These are phyloP conservation scores for Myxozyma mucilagina DNA, from an alignment of 805 yeast species.

Conservation along the genomic window DNA sequence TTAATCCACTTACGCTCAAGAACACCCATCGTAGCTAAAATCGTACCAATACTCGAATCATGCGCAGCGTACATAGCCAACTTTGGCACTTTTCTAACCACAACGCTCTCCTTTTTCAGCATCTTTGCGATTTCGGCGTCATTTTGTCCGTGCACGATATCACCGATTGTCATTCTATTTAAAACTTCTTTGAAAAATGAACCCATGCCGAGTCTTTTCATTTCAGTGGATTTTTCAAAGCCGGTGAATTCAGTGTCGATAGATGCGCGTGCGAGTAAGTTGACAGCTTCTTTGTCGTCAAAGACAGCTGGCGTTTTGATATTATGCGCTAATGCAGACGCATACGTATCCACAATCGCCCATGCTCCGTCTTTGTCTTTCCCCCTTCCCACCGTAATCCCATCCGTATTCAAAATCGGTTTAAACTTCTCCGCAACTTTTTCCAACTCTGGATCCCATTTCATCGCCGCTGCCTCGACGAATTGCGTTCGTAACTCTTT, in stretches of 20 bases:
- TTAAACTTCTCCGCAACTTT: constrained; percentile 13
- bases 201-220: constrained; percentile 27
- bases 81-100: constrained; percentile 6
- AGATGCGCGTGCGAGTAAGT: constrained; percentile 20
- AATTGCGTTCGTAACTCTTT: constrained; percentile 25
- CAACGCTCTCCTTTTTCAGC: constrained; percentile 1
- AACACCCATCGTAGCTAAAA: constrained; percentile 29
- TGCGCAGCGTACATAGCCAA: constrained; percentile 33
- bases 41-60: constrained; percentile 32
- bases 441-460: constrained; percentile 30
- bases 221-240: constrained; percentile 14
- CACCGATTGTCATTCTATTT: constrained; percentile 26
- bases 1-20: constrained; percentile 30
- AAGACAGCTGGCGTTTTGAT: constrained; percentile 20
- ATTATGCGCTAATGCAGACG: constrained; percentile 23
- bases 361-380: constrained; percentile 14
- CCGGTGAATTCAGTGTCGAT: constrained; percentile 25
- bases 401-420: constrained; percentile 7
- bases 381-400: constrained; percentile 14
- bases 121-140: constrained; percentile 14
- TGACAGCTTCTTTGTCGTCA: constrained; percentile 13
- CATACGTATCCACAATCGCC: constrained; percentile 30
- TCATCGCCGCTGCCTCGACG: constrained; percentile 19
- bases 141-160: constrained; percentile 8
- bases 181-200: constrained; percentile 27